Conservation (phyloP, 352 stramenopile genomes). For the Lagenidium sp. region DNA sequence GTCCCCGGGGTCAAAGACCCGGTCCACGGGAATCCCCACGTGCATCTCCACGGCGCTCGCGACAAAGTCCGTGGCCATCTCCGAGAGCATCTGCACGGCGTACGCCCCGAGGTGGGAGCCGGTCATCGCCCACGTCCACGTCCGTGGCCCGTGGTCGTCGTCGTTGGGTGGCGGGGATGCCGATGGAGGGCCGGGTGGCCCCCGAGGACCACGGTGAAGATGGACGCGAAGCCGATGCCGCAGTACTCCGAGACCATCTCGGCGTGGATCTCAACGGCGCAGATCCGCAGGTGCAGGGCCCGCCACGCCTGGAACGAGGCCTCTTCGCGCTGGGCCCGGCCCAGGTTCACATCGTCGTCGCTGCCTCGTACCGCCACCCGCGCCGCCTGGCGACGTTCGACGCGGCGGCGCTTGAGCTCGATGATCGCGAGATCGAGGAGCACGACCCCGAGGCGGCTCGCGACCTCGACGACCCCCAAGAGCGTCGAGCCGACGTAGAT, state of each 20-base stretch:
- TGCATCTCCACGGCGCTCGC: slow-evolving; percentile 1
- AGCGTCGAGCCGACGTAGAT: background rate
- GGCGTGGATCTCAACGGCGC: slow-evolving; percentile 3
- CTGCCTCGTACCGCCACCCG: background rate
- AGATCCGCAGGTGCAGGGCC: background rate
- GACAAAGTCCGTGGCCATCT: slow-evolving; percentile 4
- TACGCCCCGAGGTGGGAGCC: too few relatives aligned
- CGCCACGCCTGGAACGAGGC: slow-evolving; percentile 1
- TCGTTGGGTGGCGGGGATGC: background rate
- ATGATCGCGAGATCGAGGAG: slow-evolving; percentile 3
- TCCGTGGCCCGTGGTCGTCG: background rate
- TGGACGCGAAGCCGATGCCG: slow-evolving; percentile 4
- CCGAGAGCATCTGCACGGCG: slow-evolving; percentile 3
- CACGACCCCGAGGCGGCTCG: background rate
- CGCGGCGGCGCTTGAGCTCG: too few relatives aligned
- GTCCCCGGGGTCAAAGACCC: background rate
- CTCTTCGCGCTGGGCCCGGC: too few relatives aligned
- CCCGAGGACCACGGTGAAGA: slow-evolving; percentile 3
- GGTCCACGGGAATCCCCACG: slow-evolving; percentile 1
- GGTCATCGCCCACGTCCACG: slow-evolving; percentile 1
- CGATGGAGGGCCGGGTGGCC: slow-evolving; percentile 1
- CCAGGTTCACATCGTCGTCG: too few relatives aligned
- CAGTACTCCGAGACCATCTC: slow-evolving; percentile 10
- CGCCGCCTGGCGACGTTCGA: too few relatives aligned
- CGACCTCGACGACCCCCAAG: slow-evolving; percentile 3